Evolutionary conservation across 2,329 filamentous ascomycete genomes (phyloP).

Genomic region (Cladosporium sp.): DNA sequence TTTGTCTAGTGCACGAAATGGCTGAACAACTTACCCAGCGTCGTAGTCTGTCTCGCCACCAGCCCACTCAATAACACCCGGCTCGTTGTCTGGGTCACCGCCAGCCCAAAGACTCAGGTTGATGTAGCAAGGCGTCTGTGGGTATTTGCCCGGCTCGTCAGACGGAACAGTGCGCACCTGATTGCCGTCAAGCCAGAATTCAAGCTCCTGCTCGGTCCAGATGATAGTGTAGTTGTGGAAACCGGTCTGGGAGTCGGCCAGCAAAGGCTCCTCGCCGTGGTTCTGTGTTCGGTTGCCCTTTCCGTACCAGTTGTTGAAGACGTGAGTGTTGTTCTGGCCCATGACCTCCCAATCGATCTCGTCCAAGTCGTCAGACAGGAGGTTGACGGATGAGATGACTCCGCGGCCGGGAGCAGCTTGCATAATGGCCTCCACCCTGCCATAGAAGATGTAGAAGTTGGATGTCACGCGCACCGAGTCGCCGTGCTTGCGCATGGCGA

Average conservation of each 20-base stretch:
- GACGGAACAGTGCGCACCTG: slow-evolving; percentile 64
- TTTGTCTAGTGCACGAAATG: neutral
- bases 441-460: slow-evolving; percentile 85
- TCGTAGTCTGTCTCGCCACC: slow-evolving; percentile 40
- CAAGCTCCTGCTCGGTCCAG: slow-evolving; percentile 68
- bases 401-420: slow-evolving; percentile 74
- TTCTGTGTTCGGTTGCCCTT: slow-evolving; percentile 66
- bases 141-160: slow-evolving; percentile 50
- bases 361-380: slow-evolving; percentile 81
- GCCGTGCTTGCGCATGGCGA: slow-evolving; percentile 68
- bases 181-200: slow-evolving; percentile 70
- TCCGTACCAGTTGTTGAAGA: slow-evolving; percentile 75
- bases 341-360: slow-evolving; percentile 88
- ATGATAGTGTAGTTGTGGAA: slow-evolving; percentile 70
- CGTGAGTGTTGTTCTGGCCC: slow-evolving; percentile 64
- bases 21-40: slow-evolving; percentile 30
- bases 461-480: slow-evolving; percentile 78
- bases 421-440: slow-evolving; percentile 74
- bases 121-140: slow-evolving; percentile 74
- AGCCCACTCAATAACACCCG: slow-evolving; percentile 42
- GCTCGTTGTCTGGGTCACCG: slow-evolving; percentile 70
- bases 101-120: slow-evolving; percentile 81
- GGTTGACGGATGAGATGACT: slow-evolving; percentile 79
- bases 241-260: slow-evolving; percentile 59
- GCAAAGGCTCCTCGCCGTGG: slow-evolving; percentile 64